Conservation (phyloP, 2,329 filamentous ascomycete genomes). For the Pseudodiploospora longispora region DNA sequence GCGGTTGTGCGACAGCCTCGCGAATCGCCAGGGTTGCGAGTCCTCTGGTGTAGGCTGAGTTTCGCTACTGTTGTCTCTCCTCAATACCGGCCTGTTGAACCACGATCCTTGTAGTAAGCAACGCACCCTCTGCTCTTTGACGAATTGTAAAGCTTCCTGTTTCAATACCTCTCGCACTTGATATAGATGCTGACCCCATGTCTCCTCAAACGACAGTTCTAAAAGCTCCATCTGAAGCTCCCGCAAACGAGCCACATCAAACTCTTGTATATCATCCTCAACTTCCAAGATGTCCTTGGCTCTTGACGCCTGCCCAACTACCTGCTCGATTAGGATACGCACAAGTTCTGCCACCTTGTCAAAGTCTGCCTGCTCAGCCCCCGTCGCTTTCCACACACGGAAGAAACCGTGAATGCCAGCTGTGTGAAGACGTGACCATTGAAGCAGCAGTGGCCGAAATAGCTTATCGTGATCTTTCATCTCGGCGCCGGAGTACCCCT, state of each 20-base stretch:
- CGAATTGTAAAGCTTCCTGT: conserved; percentile 87
- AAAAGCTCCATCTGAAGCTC: conserved; percentile 90
- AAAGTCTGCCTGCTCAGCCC: conserved; percentile 78
- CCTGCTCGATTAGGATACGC: conserved; percentile 81
- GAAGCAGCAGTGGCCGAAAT: conserved; percentile 79
- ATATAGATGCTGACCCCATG: conserved; percentile 82
- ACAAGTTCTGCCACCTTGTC: conserved; percentile 88
- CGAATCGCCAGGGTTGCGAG: conserved; percentile 63
- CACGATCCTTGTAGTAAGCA: conserved; percentile 84
- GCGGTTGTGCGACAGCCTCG: conserved; percentile 82
- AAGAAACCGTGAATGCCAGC: conserved; percentile 82
- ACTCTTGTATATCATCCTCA: conserved; percentile 80
- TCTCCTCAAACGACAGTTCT: conserved; percentile 85
- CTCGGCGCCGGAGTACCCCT: conserved; percentile 67
- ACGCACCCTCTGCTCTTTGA: conserved; percentile 91
- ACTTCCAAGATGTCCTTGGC: conserved; percentile 79
- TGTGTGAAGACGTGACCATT: conserved; percentile 88
- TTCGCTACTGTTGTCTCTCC: conserved; percentile 22
- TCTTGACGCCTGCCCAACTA: conserved; percentile 73
- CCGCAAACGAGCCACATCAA: conserved; percentile 69
- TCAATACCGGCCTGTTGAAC: conserved; percentile 55
- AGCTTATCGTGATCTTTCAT: conserved; percentile 74
- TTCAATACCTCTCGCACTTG: conserved; percentile 89
- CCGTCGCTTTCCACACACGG: conserved; percentile 84
- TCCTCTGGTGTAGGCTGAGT: conserved; percentile 17